Evolutionary conservation across 2,329 filamentous ascomycete species (phyloP), one percentile per base, ranked within the genome.

Genomic region (Leptographium flavum): DNA sequence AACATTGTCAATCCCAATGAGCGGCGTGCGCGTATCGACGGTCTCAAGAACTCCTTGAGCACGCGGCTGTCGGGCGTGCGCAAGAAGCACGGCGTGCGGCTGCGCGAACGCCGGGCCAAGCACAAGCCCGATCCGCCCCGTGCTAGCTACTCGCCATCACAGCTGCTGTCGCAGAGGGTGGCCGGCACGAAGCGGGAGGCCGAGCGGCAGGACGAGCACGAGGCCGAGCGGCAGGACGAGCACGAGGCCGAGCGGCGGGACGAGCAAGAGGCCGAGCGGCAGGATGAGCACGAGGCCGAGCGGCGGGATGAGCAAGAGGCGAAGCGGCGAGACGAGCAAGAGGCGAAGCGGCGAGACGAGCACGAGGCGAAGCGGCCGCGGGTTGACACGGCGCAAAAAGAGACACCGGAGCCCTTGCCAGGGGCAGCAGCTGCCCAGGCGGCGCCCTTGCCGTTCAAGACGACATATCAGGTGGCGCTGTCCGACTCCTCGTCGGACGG

Each of bases 51-150:
- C 50, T 66, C 65, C 3, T 73, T 71, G 51, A 69, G 69, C 37
- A 74, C 71, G 3, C 74, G 72, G 46, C 71, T 74, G 54, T 74
- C 70, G 44, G 64, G 64, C n/a, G 69, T 74, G 3, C 66, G 74
- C 13, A 76, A 74, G 54, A 74, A 68, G 48, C 76, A 69, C 48
- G 73, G 73, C n/a, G 71, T 78, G 28, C 64, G 66, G 2, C 61
- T 77, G 14, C 66, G 70, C 0, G 63, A 68, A 50, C 61, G 71
- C 13, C 67, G 72, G 1, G 66, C 66, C 3, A 66, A 56, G 48
- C 62, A 60, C 0, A 67, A 70, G 47, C 68, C 74, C 15, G 60
- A 67, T 3, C n/a, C n/a, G n/a, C n/a, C n/a, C n/a, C n/a, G n/a
- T n/a, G n/a, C n/a, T n/a, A n/a, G n/a, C n/a, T n/a, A n/a, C n/a